Evolutionary conservation across 768 basidiomycete species (phyloP).

Genomic region (Imleria badia): DNA sequence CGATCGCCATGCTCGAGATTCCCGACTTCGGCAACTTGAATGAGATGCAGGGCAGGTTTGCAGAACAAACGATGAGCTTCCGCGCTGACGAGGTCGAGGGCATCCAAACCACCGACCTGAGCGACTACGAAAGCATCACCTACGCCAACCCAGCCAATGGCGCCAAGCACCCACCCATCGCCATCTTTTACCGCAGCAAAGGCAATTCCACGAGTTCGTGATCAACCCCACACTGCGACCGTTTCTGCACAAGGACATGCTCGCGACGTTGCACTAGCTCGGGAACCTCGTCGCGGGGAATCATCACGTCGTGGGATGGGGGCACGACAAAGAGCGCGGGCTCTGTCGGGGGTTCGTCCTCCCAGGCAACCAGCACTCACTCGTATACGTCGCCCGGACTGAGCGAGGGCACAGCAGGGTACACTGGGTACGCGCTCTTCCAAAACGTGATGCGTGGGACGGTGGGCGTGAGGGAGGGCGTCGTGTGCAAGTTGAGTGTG

Average conservation of each 20-base stretch:
- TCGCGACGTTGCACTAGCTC: constrained; percentile 29
- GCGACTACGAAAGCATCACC: constrained; percentile 20
- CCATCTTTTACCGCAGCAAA: constrained; percentile 33
- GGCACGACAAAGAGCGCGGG: constrained; percentile 19
- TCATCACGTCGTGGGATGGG: constrained; percentile 28
- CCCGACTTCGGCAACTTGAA: constrained; percentile 32
- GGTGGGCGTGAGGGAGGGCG: constrained; percentile 13
- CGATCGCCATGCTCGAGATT: constrained; percentile 31
- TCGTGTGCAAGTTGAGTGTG: constrained; percentile 33
- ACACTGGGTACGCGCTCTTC: constrained; percentile 17
- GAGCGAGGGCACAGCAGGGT: constrained; percentile 33
- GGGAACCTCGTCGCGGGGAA: constrained; percentile 25
- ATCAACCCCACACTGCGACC: constrained; percentile 27
- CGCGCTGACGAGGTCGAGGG: constrained; percentile 34
- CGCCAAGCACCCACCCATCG: constrained; percentile 31
- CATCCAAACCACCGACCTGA: constrained; percentile 34
- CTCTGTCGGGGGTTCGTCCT: constrained; percentile 32
- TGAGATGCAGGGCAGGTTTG: constrained; percentile 25
- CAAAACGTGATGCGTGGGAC: constrained; percentile 23
- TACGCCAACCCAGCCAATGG: constrained; percentile 17
- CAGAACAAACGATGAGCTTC: constrained; percentile 30
- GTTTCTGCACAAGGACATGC: constrained; percentile 22
- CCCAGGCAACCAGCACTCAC: constrained; percentile 32
- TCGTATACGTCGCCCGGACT: constrained; percentile 30
- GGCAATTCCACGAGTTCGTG: constrained; percentile 30